Base-by-base conservation (phyloP, 1,284 basidiomycete genomes). In the Fomitopsis pinicola region DNA sequence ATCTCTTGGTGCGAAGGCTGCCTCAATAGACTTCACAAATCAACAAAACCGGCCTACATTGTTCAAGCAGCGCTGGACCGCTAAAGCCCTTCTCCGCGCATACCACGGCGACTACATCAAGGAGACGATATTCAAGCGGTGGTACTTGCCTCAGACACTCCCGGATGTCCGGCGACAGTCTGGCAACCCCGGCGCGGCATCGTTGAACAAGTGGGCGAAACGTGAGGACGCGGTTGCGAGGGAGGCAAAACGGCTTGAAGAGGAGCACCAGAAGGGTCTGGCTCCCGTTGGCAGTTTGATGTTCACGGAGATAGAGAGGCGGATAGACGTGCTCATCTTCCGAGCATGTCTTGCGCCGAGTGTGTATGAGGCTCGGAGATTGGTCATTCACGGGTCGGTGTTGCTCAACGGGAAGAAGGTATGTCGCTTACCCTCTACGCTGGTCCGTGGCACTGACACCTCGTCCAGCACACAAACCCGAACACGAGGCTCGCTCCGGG, bases 71-170 rank as follows among this genome's bases (percentile, higher is more conserved):
- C 89, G 96, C 44, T 98, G 95, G 93, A 81, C 81, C 28, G 86
- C 94, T 17, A 98, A 98, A 76, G 84, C 89, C n/a, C 85, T 96
- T 63, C 84, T 95, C 36, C 88, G 96, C 61, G 95, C 88, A 4
- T 99, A 99, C 80, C 97, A 99, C 73, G 96, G 96, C 44, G 96
- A 99, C 82, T 92, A 87, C 76, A 95, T 98, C 64, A 89, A 89
- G 59, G 94, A 97, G 78, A 92, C 90, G 70, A 87, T 89, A 45
- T 98, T 98, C 85, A 96, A 97, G 75, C 87, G 92, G 57, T 97
- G 95, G 92, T 98, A 95, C 75, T 84, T 99, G 26, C 97, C 97
- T 10, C 81, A 85, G 61, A 88, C 85, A 0, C 80, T 99, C 14
- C 96, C 97, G 0, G 91, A 94, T 67, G 92, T 97, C 58, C 88